Percentiles rank a stretch among this genome's conserved stretches.
Conservation (phyloP, 345 rosid genomes). For the Erucastrum elatum region DNA sequence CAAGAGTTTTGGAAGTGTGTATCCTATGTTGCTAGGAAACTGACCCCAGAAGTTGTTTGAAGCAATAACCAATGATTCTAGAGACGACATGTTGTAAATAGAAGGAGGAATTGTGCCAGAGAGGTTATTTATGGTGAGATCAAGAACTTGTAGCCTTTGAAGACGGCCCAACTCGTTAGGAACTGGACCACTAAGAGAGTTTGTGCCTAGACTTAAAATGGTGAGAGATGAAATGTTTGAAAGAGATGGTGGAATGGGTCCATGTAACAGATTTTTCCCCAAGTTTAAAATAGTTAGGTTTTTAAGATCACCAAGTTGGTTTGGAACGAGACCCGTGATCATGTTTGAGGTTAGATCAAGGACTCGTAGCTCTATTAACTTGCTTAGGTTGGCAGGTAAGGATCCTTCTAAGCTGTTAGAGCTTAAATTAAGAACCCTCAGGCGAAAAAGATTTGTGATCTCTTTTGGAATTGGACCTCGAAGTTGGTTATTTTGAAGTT, state of each 20-base stretch:
- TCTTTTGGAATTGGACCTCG: conserved; percentile 42
- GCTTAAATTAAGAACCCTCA: conserved; percentile 48
- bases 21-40: conserved; percentile 43
- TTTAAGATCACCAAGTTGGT: conserved; percentile 37
- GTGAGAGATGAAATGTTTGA: conserved; percentile 48
- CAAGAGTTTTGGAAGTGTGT: conserved; percentile 48
- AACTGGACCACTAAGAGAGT: conserved; percentile 43
- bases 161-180: conserved; percentile 45
- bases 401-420: conserved; percentile 43
- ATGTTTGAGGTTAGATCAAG: conserved; percentile 47
- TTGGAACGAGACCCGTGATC: conserved; percentile 44
- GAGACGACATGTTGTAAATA: conserved; percentile 51
- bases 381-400: conserved; percentile 44
- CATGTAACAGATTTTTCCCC: conserved; percentile 44
- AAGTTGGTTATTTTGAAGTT: conserved; percentile 49
- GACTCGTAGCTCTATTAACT: conserved; percentile 32
- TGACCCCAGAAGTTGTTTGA: conserved; percentile 47
- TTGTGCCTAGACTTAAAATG: conserved; percentile 46
- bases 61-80: conserved; percentile 44
- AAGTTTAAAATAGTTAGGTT: conserved; percentile 44
- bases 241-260: conserved; percentile 46
- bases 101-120: conserved; percentile 41
- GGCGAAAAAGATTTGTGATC: conserved; percentile 44
- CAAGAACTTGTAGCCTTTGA: conserved; percentile 38
- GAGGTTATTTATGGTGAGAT: conserved; percentile 48